These are phyloP conservation scores for Teunomyces pallodes DNA, from an alignment of 805 yeast genomes.

Conservation along the genomic window DNA sequence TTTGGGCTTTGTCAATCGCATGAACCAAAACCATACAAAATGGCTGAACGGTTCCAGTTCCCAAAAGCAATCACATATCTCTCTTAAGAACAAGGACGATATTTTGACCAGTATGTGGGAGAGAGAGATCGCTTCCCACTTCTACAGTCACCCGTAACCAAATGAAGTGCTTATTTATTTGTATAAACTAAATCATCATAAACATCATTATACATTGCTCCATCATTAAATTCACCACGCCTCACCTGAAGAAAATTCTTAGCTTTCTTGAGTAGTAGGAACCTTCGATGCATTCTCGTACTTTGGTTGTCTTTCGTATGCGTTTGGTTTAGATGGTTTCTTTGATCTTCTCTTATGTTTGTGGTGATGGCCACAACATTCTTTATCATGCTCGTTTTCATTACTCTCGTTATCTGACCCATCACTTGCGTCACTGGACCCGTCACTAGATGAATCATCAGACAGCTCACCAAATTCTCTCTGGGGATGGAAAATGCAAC, in stretches of 20 bases:
- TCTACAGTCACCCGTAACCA: background rate
- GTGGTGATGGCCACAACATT: slow-evolving; percentile 18
- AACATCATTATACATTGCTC: no score
- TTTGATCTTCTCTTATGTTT: slow-evolving; percentile 22
- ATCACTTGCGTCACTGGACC: slow-evolving; percentile 27
- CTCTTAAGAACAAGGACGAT: slow-evolving; percentile 1
- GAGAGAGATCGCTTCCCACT: slow-evolving; percentile 4
- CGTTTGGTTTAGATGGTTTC: slow-evolving; percentile 55
- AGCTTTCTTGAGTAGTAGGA: background rate
- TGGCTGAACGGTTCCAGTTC: background rate
- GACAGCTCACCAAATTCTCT: slow-evolving; percentile 50
- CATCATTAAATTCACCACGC: background rate
- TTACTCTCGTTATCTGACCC: slow-evolving; percentile 27
- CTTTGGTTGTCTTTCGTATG: slow-evolving; percentile 85
- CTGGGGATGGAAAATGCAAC: slow-evolving; percentile 84
- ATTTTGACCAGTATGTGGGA: slow-evolving; percentile 10
- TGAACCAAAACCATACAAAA: background rate
- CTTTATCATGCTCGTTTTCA: slow-evolving; percentile 44
- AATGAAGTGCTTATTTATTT: background rate
- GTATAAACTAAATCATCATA: background rate
- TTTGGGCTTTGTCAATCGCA: slow-evolving; percentile 26
- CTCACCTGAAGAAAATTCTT: background rate
- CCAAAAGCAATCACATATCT: background rate
- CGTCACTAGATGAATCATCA: slow-evolving; percentile 19
- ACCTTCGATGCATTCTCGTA: slow-evolving; percentile 30